phyloP scores from a whole-genome alignment of 345 rosid genomes.

The Salix viminalis region DNA sequence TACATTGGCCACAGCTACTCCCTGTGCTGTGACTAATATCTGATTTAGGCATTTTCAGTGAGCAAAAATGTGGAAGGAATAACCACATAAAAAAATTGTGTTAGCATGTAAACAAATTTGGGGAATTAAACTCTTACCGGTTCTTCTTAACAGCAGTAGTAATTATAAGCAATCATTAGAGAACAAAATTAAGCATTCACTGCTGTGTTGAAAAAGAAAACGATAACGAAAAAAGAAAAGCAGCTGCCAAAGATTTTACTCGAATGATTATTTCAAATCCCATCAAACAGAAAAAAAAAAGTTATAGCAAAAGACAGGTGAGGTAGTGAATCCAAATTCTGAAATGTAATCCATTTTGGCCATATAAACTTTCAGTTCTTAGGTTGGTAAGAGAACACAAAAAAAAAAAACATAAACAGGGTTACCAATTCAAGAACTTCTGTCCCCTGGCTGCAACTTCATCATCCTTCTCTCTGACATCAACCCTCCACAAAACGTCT shows the following conservation, averaged over 20 bases:
- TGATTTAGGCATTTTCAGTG: not conserved
- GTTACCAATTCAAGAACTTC: conserved; percentile 65
- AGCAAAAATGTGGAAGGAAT: not conserved
- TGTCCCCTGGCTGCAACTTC: conserved; percentile 66
- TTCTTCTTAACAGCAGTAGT: not conserved
- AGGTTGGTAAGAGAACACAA: not conserved
- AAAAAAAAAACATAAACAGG: not conserved
- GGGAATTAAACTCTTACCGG: not conserved
- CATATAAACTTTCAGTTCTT: not conserved
- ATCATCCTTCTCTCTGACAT: conserved; percentile 55
- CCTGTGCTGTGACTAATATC: not conserved
- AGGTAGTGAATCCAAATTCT: too few species aligned
- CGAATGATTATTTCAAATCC: not conserved
- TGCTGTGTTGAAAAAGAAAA: not conserved
- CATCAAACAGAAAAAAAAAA: not conserved
- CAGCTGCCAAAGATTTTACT: not conserved
- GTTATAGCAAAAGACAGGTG: not conserved
- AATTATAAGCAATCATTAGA: not conserved
- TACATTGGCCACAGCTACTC: not conserved
- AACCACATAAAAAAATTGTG: not conserved
- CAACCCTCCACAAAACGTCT: conserved; percentile 52
- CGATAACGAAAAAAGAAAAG: not conserved
- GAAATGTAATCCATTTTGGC: not conserved
- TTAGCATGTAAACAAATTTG: not conserved
- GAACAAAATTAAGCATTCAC: not conserved